Conservation (phyloP, 2,329 filamentous ascomycete species). For the Exophiala viscosa region DNA sequence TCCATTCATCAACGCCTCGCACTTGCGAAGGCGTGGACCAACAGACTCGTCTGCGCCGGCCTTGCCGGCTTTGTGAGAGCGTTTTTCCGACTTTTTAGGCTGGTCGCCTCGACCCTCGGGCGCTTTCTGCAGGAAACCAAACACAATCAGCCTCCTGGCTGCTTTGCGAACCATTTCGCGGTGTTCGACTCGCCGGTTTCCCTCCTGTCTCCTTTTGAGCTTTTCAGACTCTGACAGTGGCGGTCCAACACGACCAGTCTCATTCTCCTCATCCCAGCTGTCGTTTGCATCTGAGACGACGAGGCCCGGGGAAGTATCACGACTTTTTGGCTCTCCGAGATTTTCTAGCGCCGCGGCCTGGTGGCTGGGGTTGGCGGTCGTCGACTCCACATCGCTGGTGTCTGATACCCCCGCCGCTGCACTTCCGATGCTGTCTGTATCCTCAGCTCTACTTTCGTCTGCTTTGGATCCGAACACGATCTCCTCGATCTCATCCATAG, state of each 20-base stretch:
- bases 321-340: not conserved
- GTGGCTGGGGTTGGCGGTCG: conserved; percentile 43
- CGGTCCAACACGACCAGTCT: conserved; percentile 54
- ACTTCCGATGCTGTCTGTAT: conserved; percentile 18
- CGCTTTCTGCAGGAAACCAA: conserved; percentile 15
- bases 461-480: conserved; percentile 50
- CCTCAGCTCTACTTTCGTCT: conserved; percentile 39
- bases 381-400: conserved; percentile 38
- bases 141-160: conserved; percentile 21
- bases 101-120: not conserved
- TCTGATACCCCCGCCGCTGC: not conserved
- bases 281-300: conserved; percentile 51
- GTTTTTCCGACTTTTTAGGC: not conserved
- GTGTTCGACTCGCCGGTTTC: conserved; percentile 23
- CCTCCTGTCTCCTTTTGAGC: conserved; percentile 18
- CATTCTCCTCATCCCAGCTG: conserved; percentile 55
- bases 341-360: not conserved
- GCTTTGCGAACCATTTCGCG: conserved; percentile 24
- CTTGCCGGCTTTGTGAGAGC: not conserved
- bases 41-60: not conserved
- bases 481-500: conserved; percentile 50
- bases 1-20: conserved; percentile 58
- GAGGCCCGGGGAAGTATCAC: not conserved
- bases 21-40: conserved; percentile 38
- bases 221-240: conserved; percentile 30